Base-by-base conservation (phyloP, 1,284 basidiomycete species). In the Coniferiporia weirii region DNA sequence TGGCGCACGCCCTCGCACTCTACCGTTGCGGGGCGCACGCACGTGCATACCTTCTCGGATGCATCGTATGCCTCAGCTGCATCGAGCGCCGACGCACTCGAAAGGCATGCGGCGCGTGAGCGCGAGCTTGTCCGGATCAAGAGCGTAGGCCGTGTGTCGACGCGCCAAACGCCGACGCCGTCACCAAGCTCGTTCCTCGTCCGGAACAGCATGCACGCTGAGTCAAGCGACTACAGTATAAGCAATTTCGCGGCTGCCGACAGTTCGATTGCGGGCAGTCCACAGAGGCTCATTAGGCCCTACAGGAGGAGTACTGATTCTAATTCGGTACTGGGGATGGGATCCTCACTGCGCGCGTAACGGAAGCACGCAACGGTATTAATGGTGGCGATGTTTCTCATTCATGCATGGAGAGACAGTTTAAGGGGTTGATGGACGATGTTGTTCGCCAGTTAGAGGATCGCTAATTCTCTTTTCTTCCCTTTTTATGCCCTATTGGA, bases 91-190 rank as follows among this genome's bases (percentile, higher is more conserved):
- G 27, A 40, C 38, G 38, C 38, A 3, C 38, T 40, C 38, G 38
- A 40, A 7, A 40, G 38, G 38, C 38, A 40, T 7, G 38, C 38
- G 3, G 38, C 9, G 38, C 38, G 38, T 10, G 55, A 55, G 22
- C 53, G 56, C 0, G 56, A 61, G 34, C 27, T 57, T 4, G 60
- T 68, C 34, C 70, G 72, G 53, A 71, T 77, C 53, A 79, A 76
- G 71, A 77, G 71, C 61, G 67, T 76, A 43, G 77, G 79, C 1
- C 73, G 66, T 35, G 77, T 69, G 27, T 72, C 75, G 3, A 69
- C 57, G 32, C 52, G 61, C 1, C 57, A 68, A 54, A 71, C 68
- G 58, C 65, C 60, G 4, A 64, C 63, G n/a, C 65, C 66, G 13
- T 63, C 60, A 17, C 46, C 49, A 8, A 59, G 59, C 36, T 53